Evolutionary conservation across 1,284 basidiomycete genomes (phyloP).

Genomic region (Pascua guehoae): DNA sequence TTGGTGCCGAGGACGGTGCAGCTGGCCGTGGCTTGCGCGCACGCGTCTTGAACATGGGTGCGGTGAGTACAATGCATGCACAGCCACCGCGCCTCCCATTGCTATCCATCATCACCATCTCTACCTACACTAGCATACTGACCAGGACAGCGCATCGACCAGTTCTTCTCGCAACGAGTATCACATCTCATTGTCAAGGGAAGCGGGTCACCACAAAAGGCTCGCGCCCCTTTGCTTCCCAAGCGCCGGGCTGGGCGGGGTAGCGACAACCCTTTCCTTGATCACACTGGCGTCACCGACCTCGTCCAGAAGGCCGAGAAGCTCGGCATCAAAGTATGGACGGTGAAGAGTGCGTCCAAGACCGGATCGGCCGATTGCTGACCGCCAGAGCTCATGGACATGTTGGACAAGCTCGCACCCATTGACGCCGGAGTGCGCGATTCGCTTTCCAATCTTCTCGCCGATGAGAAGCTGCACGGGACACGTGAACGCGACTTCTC

Average conservation of each 20-base stretch:
- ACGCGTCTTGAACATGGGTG: slow-evolving; percentile 66
- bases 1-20: slow-evolving; percentile 52
- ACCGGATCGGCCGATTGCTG: background rate
- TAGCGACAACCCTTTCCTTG: slow-evolving; percentile 38
- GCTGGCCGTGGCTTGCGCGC: slow-evolving; percentile 55
- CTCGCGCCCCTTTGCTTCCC: slow-evolving; percentile 29
- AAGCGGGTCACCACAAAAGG: slow-evolving; percentile 50
- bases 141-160: slow-evolving; percentile 56
- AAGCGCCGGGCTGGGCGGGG: slow-evolving; percentile 2
- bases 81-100: background rate
- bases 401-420: slow-evolving; percentile 52
- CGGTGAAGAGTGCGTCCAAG: slow-evolving; percentile 61
- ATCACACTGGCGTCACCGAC: slow-evolving; percentile 53
- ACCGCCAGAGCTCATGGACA: slow-evolving; percentile 30
- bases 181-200: slow-evolving; percentile 69
- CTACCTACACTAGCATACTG: slow-evolving; percentile 2
- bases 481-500: slow-evolving; percentile 84
- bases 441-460: slow-evolving; percentile 61
- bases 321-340: slow-evolving; percentile 88
- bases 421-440: slow-evolving; percentile 31
- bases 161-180: slow-evolving; percentile 79
- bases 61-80: slow-evolving; percentile 57
- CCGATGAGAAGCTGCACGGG: slow-evolving; percentile 83
- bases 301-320: slow-evolving; percentile 71
- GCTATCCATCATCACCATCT: background rate